Percentiles rank a stretch among this genome's conserved stretches.
Evolutionary conservation across 2,329 filamentous ascomycete species (phyloP).

Genomic region (Alternaria conjuncta): DNA sequence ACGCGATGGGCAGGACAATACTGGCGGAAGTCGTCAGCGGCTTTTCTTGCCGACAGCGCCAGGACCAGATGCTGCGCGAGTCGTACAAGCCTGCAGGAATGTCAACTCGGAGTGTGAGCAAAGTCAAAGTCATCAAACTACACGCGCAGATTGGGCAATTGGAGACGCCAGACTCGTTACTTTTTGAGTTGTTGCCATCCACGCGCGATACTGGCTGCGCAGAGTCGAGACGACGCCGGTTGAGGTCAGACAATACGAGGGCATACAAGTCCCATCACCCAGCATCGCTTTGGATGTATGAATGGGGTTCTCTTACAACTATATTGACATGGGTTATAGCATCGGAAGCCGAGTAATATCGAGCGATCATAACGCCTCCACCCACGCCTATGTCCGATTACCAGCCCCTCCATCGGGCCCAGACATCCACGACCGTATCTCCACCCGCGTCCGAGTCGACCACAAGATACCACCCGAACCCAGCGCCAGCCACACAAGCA

Average conservation of each 20-base stretch:
- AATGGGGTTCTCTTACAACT: neutral
- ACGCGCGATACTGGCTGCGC: neutral
- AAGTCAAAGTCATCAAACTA: slow-evolving; percentile 34
- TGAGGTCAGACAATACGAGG: neutral
- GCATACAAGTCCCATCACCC: neutral
- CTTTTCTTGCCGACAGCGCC: slow-evolving; percentile 46
- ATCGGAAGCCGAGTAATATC: neutral
- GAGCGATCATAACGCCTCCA: neutral
- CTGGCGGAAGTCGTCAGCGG: slow-evolving; percentile 50
- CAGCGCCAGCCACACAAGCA: slow-evolving; percentile 75
- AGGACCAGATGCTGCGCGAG: slow-evolving; percentile 42
- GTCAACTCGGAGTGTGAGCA: slow-evolving; percentile 34
- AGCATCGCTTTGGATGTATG: neutral
- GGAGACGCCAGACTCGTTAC: slow-evolving; percentile 26
- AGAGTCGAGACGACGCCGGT: neutral
- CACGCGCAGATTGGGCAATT: slow-evolving; percentile 38
- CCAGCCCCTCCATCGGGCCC: slow-evolving; percentile 75
- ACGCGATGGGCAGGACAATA: slow-evolving; percentile 47
- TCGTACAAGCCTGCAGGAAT: slow-evolving; percentile 39
- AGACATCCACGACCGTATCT: slow-evolving; percentile 72
- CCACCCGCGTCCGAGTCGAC: slow-evolving; percentile 67
- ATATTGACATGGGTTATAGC: neutral
- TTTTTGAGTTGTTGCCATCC: slow-evolving; percentile 12
- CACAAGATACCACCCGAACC: slow-evolving; percentile 75
- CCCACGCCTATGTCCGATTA: slow-evolving; percentile 37